phyloP scores from a whole-genome alignment of 352 stramenopile species.

The Peronospora belbahrii region DNA sequence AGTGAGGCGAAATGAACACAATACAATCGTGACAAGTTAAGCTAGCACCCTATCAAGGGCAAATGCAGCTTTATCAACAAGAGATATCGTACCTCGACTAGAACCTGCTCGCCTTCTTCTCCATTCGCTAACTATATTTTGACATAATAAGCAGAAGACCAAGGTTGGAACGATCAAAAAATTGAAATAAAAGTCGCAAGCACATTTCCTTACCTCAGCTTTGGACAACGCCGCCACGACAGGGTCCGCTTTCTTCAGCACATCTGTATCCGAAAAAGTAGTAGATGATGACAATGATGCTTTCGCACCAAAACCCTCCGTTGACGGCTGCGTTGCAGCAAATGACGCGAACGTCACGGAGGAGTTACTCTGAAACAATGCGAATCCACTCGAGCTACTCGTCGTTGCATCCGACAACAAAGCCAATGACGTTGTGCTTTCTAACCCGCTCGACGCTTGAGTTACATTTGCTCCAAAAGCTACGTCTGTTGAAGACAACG shows the following conservation, averaged over 20 bases:
- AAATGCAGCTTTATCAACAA: neutral
- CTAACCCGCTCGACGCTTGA: constrained; percentile 18
- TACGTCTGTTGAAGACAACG: too few species aligned
- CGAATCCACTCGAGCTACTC: constrained; percentile 38
- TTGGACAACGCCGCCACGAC: constrained; percentile 53
- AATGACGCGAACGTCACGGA: constrained; percentile 52
- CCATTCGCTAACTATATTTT: constrained; percentile 47
- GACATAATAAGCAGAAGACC: constrained; percentile 1
- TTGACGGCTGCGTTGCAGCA: constrained; percentile 29
- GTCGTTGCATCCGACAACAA: constrained; percentile 6
- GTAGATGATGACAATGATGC: constrained; percentile 25
- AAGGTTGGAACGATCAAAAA: constrained; percentile 2
- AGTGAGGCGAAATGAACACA: neutral
- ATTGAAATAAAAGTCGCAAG: neutral
- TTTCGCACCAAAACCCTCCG: constrained; percentile 34
- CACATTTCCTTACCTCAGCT: constrained; percentile 36
- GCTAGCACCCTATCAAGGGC: neutral
- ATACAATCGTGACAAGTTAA: neutral
- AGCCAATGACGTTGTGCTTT: constrained; percentile 6
- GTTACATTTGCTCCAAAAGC: constrained; percentile 3
- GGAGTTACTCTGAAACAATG: constrained; percentile 40
- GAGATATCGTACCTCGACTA: constrained; percentile 46
- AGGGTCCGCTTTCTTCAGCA: constrained; percentile 41
- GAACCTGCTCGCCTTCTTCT: constrained; percentile 60
- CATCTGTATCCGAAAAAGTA: constrained; percentile 43